Percentiles rank a stretch among this genome's conserved stretches.
phyloP scores from a whole-genome alignment of 2,329 filamentous ascomycete species.

The Fusarium humuli region DNA sequence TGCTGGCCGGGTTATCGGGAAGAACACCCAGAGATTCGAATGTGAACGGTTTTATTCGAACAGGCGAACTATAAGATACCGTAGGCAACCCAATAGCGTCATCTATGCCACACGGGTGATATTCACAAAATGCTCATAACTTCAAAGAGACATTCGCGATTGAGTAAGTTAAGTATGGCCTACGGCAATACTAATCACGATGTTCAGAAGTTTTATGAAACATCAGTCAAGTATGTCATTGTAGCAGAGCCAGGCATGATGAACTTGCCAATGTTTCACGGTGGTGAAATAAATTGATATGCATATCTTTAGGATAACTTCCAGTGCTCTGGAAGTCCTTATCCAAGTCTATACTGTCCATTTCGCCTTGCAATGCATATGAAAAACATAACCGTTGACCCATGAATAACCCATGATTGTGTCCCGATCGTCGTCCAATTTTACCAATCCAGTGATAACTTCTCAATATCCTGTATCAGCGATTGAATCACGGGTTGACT shows the following conservation, averaged over 20 bases:
- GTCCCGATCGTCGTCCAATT: not conserved
- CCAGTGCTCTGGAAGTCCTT: no score
- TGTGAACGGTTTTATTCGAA: not conserved
- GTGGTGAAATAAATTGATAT: not conserved
- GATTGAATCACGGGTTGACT: conserved; percentile 50
- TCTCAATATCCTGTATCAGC: conserved; percentile 46
- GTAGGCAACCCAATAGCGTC: not conserved
- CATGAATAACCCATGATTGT: not conserved
- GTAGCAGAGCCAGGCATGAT: not conserved
- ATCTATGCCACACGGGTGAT: not conserved
- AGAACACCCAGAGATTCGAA: not conserved
- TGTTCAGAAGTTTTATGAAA: no score
- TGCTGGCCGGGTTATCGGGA: not conserved
- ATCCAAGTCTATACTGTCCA: not conserved
- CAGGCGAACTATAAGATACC: not conserved
- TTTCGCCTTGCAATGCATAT: conserved; percentile 16
- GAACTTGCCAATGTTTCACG: not conserved
- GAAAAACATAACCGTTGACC: conserved; percentile 1
- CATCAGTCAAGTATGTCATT: not conserved
- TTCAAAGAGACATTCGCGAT: not conserved
- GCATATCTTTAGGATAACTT: not conserved
- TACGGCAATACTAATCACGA: no score
- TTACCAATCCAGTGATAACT: conserved; percentile 53
- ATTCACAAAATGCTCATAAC: not conserved
- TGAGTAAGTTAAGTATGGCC: no score